Conservation (phyloP, 495 filamentous ascomycete species). For the Neurospora intermedia region DNA sequence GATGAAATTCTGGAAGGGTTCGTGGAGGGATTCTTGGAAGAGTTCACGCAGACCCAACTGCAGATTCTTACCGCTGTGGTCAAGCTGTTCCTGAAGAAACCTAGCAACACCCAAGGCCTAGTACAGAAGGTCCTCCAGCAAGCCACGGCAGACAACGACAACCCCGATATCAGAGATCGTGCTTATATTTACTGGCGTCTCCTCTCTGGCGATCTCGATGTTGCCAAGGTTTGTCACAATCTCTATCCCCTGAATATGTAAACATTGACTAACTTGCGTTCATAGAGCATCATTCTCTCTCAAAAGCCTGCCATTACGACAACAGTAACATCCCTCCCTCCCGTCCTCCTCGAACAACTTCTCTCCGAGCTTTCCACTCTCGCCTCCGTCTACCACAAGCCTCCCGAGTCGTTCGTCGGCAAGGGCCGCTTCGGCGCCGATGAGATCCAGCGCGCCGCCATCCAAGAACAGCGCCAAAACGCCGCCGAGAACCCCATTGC, state of each 20-base stretch:
- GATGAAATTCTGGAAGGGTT: constrained; percentile 93
- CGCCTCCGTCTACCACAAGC: constrained; percentile 95
- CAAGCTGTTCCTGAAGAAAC: constrained; percentile 95
- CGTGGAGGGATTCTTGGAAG: constrained; percentile 82
- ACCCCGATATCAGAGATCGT: constrained; percentile 88
- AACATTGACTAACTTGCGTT: background rate
- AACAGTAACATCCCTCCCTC: constrained; percentile 89
- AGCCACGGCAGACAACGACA: constrained; percentile 98
- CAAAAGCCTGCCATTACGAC: constrained; percentile 95
- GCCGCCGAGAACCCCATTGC: constrained; percentile 90
- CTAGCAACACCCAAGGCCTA: constrained; percentile 86
- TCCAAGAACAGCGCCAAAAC: constrained; percentile 89
- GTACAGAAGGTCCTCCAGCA: constrained; percentile 96
- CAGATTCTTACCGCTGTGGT: constrained; percentile 93
- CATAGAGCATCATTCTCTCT: constrained; percentile 72
- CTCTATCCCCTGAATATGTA: background rate
- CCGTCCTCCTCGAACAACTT: constrained; percentile 87
- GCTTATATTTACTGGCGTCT: constrained; percentile 99
- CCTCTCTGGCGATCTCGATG: constrained; percentile 82
- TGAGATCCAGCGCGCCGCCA: constrained; percentile 88
- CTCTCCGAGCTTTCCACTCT: constrained; percentile 93
- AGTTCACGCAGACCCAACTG: constrained; percentile 89
- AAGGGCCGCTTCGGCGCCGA: constrained; percentile 79
- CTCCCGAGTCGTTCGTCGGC: constrained; percentile 95
- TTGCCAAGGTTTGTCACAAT: constrained; percentile 44